These are phyloP conservation scores for Rubia tinctorum DNA, from an alignment of 305 asterid species.

Conservation along the genomic window DNA sequence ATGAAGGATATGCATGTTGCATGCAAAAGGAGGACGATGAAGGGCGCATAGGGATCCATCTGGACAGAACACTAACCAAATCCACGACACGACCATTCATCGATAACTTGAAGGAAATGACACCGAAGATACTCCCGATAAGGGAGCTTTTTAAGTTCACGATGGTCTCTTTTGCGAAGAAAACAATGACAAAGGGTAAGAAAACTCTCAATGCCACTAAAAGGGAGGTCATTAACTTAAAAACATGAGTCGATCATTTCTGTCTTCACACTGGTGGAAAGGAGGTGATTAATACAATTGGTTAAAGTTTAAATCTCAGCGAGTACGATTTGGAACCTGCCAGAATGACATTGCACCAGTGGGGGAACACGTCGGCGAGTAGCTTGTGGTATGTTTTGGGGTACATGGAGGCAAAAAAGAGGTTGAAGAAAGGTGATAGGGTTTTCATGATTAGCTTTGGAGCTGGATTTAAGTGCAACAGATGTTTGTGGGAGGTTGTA, in stretches of 20 bases:
- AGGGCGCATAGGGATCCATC: conserved; percentile 56
- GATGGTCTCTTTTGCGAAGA: background rate
- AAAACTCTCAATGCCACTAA: background rate
- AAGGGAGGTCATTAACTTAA: conserved; percentile 43
- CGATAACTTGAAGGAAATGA: conserved; percentile 57
- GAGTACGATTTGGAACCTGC: conserved; percentile 81
- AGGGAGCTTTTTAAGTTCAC: conserved; percentile 53
- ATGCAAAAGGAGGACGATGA: conserved; percentile 57
- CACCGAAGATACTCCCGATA: conserved; percentile 56
- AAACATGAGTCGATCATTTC: conserved; percentile 70
- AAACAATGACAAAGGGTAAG: background rate
- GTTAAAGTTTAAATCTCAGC: conserved; percentile 35
- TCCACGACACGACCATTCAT: conserved; percentile 69
- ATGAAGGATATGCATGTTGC: conserved; percentile 66
- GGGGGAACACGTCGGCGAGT: conserved; percentile 86
- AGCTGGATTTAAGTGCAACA: conserved; percentile 84
- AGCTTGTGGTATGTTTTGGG: conserved; percentile 83
- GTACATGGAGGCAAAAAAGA: conserved; percentile 72
- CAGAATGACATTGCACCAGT: conserved; percentile 77
- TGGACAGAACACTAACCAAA: conserved; percentile 65
- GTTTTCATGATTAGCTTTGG: conserved; percentile 81
- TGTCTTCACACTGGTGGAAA: conserved; percentile 88
- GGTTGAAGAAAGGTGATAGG: conserved; percentile 65
- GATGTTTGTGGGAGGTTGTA: conserved; percentile 70
- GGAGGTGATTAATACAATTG: conserved; percentile 77